A percentile compares a stretch with the other conserved stretches of the same genome.
Conservation (phyloP, 768 basidiomycete species). For the Lactarius pseudohatsudake region DNA sequence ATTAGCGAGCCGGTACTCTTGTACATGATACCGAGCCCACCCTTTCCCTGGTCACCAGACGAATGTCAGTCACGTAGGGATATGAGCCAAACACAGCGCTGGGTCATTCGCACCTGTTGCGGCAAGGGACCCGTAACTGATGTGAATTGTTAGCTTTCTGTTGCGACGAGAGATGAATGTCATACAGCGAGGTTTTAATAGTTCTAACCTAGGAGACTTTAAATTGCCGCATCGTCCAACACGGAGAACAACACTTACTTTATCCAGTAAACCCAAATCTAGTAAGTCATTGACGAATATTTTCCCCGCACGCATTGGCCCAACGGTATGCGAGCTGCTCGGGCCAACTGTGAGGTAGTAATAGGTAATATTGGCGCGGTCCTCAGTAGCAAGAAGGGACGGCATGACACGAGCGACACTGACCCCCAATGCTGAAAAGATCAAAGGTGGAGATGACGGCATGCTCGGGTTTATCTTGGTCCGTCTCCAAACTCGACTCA, state of each 20-base stretch:
- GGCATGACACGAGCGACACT: slow-evolving; percentile 40
- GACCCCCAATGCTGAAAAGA: slow-evolving; percentile 87
- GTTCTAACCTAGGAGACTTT: slow-evolving; percentile 55
- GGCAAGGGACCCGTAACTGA: slow-evolving; percentile 86
- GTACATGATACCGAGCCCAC: slow-evolving; percentile 41
- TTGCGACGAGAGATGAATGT: slow-evolving; percentile 10
- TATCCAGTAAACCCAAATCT: slow-evolving; percentile 65
- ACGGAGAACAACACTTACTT: slow-evolving; percentile 43
- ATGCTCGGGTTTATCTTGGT: slow-evolving; percentile 49
- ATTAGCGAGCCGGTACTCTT: slow-evolving; percentile 7
- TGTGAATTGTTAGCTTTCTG: slow-evolving; percentile 12
- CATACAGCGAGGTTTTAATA: slow-evolving; percentile 83
- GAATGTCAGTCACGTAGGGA: slow-evolving; percentile 13
- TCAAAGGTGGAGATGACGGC: slow-evolving; percentile 94
- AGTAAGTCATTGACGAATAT: slow-evolving; percentile 81
- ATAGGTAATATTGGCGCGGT: neutral
- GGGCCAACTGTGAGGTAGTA: slow-evolving; percentile 46
- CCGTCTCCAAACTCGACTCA: slow-evolving; percentile 3
- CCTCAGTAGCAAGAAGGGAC: neutral
- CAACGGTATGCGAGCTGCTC: slow-evolving; percentile 65
- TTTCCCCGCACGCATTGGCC: slow-evolving; percentile 88
- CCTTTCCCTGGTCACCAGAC: slow-evolving; percentile 60
- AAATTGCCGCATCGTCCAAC: neutral
- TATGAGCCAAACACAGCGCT: neutral
- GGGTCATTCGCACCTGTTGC: slow-evolving; percentile 65